phyloP scores from a whole-genome alignment of 78 protist genomes.

The Pelomyxa schiedti region DNA sequence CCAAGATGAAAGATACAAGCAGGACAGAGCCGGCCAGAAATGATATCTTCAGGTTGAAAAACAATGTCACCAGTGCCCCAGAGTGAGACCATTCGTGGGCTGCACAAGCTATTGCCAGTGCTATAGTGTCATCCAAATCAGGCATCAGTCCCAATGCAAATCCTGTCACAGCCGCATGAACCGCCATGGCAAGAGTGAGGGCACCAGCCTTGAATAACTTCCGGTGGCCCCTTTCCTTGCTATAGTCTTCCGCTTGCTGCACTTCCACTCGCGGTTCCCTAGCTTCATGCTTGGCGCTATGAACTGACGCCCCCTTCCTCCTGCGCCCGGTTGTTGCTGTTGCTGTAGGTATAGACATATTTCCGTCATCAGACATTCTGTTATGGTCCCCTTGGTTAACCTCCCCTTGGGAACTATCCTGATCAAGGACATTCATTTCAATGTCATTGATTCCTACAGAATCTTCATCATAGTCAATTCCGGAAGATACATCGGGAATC shows the following conservation, averaged over 20 bases:
- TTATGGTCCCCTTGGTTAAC: no score
- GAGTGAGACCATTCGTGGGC: background rate
- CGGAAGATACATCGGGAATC: no score
- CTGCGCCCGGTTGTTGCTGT: background rate
- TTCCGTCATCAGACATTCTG: no score
- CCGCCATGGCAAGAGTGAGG: background rate
- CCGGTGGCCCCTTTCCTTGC: no score
- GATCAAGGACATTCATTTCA: no score
- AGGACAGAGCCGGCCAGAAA: background rate
- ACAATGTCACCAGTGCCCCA: background rate
- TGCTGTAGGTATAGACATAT: no score
- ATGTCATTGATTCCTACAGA: no score
- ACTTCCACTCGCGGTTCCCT: background rate
- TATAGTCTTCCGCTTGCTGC: background rate
- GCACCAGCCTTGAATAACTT: background rate
- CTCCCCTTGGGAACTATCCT: no score
- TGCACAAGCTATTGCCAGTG: background rate
- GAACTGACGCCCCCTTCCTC: background rate
- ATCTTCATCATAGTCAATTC: no score
- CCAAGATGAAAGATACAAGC: background rate
- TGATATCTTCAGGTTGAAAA: background rate
- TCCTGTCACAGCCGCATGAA: background rate
- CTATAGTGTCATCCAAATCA: background rate
- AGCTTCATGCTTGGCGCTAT: background rate
- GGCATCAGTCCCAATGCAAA: background rate